Evolutionary conservation across 768 basidiomycete species (phyloP).

Genomic region (Russula ochroleuca): DNA sequence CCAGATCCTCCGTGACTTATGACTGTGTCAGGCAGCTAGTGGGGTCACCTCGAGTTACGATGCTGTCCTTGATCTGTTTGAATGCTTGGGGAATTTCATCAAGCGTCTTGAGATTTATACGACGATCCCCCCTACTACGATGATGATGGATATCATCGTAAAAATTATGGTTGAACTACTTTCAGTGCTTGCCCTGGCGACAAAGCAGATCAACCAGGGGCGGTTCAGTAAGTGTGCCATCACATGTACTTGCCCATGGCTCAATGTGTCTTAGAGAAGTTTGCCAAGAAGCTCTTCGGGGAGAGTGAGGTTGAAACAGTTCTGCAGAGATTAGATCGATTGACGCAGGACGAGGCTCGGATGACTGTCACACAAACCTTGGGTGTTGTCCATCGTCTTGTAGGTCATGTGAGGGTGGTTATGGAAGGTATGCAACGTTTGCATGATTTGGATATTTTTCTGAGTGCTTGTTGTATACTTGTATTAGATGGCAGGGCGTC

Average conservation of each 20-base stretch:
- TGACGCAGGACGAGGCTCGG: no score
- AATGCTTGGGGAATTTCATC: no score
- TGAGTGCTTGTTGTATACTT: no score
- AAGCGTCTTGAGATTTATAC: no score
- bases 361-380: not conserved
- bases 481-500: not conserved
- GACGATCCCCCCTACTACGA: no score
- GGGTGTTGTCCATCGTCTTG: no score
- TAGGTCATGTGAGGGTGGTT: not conserved
- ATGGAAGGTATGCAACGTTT: conserved; percentile 1
- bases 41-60: no score
- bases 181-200: conserved; percentile 10
- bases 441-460: not conserved
- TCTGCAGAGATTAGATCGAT: not conserved
- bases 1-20: no score
- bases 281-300: not conserved
- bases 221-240: not conserved
- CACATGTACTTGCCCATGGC: not conserved
- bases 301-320: not conserved
- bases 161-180: no score
- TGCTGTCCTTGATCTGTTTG: no score
- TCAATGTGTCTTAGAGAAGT: not conserved
- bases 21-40: no score
- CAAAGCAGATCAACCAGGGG: conserved; percentile 4
- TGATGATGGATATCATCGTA: no score